Evolutionary conservation across 2,329 filamentous ascomycete genomes (phyloP), one percentile per base, ranked within the genome.

Genomic region (Cladobotryum protrusum): DNA sequence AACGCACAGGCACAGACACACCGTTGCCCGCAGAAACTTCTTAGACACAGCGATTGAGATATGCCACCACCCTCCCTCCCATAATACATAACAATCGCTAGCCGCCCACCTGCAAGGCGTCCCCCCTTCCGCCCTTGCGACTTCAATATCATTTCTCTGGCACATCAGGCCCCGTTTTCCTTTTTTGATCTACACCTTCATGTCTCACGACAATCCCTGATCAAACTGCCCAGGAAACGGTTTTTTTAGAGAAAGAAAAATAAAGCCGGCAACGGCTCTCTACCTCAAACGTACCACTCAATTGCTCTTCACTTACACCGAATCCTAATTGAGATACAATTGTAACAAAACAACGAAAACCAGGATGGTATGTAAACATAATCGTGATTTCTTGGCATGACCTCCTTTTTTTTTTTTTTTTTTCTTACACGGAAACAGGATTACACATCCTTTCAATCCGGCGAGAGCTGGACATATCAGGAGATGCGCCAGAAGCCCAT

Each of bases 401-500:
- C 24, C 15, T 20, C 13, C 35, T n/a, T 17, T 17, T 15, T 15
- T 20, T 36, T 32, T 49, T 37, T 29, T n/a, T 17, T 17, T 15
- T 15, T 20, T 36, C 35, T 49, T 37, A 49, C 17, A 48, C 42
- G 20, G 36, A 35, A 15, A 4, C 48, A 73, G 71, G 67, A 71
- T 34, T 63, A 67, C 58, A 56, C 62, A 53, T 61, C 64, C 57
- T 62, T 65, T 45, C 61, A 64, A 56, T 54, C 66, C 57, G 61
- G 69, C 60, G 63, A 69, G 45, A 60, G 61, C 54, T 64, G 61
- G 51, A 68, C 69, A 61, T 71, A 70, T 49, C 68, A 66, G 52
- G 75, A 79, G 63, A 79, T 80, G 77, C 68, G 68, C 55, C 72
- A 80, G 57, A 79, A 75, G 62, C 61, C 69, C 48, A 64, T 68